A percentile compares a stretch with the other conserved stretches of the same genome.
phyloP scores from a whole-genome alignment of 2,329 filamentous ascomycete species.

The Trichoderma endophyticum region DNA sequence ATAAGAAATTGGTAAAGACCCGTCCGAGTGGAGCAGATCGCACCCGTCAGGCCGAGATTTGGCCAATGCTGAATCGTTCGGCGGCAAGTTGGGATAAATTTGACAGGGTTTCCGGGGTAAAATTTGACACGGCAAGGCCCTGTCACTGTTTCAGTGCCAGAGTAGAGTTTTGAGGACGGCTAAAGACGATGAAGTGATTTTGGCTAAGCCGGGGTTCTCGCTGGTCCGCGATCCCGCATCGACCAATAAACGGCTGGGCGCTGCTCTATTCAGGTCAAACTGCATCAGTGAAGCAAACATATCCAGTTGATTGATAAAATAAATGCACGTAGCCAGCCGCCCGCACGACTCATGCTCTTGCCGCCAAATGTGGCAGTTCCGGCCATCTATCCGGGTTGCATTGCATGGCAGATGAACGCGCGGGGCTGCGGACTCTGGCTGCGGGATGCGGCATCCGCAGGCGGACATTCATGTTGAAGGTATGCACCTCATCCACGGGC shows the following conservation, averaged over 20 bases:
- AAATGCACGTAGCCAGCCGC: not conserved
- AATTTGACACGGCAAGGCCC: not conserved
- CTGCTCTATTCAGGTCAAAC: not conserved
- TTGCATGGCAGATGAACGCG: not conserved
- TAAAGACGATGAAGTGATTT: not conserved
- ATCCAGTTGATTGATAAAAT: not conserved
- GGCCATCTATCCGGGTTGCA: not conserved
- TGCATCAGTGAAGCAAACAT: not conserved
- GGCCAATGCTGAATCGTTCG: not conserved
- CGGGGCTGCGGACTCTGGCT: not conserved
- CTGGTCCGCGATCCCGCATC: not conserved
- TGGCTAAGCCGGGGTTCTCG: not conserved
- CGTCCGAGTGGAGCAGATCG: not conserved
- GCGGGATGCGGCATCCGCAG: not conserved
- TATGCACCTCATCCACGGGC: too few species aligned
- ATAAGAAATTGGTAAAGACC: slow-evolving; percentile 8
- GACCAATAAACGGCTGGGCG: not conserved
- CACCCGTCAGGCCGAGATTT: not conserved
- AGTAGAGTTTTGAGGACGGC: not conserved
- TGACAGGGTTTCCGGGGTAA: not conserved
- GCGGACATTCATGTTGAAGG: not conserved
- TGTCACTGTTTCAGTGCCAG: not conserved
- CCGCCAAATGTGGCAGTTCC: not conserved
- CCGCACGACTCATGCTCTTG: not conserved
- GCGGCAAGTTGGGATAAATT: not conserved